A percentile compares a stretch with the other conserved stretches of the same genome.
These are phyloP conservation scores for Pyrrhoderma lamaoense DNA, from an alignment of 1,284 basidiomycete genomes.

Conservation along the genomic window DNA sequence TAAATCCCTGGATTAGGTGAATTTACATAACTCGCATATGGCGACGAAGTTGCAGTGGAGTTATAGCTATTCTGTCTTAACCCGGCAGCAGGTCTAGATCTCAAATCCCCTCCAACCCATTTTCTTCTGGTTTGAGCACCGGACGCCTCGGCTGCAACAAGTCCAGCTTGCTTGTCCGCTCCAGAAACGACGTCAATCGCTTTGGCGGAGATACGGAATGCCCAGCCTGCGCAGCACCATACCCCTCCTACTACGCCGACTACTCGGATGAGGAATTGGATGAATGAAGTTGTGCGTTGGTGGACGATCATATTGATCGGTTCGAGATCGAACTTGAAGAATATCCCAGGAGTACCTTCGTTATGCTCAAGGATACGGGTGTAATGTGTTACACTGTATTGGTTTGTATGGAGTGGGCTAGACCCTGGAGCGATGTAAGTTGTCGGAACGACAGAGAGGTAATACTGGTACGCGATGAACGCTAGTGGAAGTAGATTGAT, in stretches of 20 bases:
- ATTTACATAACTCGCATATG: slow-evolving; percentile 23
- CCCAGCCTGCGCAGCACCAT: slow-evolving; percentile 75
- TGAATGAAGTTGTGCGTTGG: slow-evolving; percentile 77
- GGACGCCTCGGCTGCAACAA: slow-evolving; percentile 58
- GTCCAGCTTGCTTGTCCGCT: slow-evolving; percentile 44
- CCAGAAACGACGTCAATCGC: slow-evolving; percentile 64
- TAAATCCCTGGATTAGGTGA: slow-evolving; percentile 9
- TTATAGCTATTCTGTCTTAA: slow-evolving; percentile 36
- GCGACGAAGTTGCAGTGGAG: slow-evolving; percentile 36
- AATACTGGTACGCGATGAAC: slow-evolving; percentile 97
- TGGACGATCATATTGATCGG: slow-evolving; percentile 80
- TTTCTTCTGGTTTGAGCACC: slow-evolving; percentile 38
- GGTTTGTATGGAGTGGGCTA: slow-evolving; percentile 69
- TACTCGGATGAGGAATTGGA: slow-evolving; percentile 77
- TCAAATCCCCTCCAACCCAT: slow-evolving; percentile 40
- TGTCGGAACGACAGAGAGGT: slow-evolving; percentile 90
- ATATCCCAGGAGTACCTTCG: slow-evolving; percentile 83
- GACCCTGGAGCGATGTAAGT: slow-evolving; percentile 74
- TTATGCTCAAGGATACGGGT: slow-evolving; percentile 72
- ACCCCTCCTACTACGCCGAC: slow-evolving; percentile 77
- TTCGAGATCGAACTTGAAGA: slow-evolving; percentile 96
- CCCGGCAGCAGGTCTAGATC: slow-evolving; percentile 31
- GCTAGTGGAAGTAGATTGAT: slow-evolving; percentile 38
- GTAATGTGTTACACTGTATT: slow-evolving; percentile 96
- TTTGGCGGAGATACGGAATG: slow-evolving; percentile 58